Base-by-base conservation (phyloP, 2,329 filamentous ascomycete genomes). In the Trichophyton equinum region DNA sequence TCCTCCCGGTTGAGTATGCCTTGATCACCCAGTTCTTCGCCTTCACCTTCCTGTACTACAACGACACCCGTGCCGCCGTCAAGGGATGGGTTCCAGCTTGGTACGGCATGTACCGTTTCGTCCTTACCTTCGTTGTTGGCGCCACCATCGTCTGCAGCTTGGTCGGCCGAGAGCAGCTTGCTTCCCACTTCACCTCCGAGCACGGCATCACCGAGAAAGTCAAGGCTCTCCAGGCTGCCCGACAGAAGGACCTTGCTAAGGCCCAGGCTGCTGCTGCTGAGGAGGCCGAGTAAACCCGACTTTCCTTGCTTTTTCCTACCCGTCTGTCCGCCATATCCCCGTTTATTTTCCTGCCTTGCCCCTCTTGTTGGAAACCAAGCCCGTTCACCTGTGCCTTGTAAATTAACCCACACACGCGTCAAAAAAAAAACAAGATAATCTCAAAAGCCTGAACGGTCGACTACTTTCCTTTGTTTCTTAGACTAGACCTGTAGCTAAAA, bases 31-130 rank as follows among this genome's bases (percentile, higher is more conserved):
- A 96, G 72, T 96, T 96, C 77, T 74, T 86, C 60, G 86, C 89
- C 42, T 96, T 96, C 74, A 87, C 85, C 61, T 85, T 85, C 67
- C 81, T 96, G 63, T 96, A 96, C 79, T 92, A 92, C 72, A 85
- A 85, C 62, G 91, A 96, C 71, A 80, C 87, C 6, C 82, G 85
- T 30, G 89, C 89, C 13, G 82, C 86, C 7, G 80, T 81, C 58
- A 78, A 79, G 46, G 91, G 91, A 65, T 94, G 88, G 86, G 85
- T 87, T 2, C 91, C 91, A 25, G 71, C 79, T 42, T 96, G 91
- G 91, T 96, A 96, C 73, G 82, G 80, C 62, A 88, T 85, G 57
- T 96, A 96, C 78, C 89, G 92, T 38, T 96, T 96, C 74, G 86
- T 95, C 7, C 80, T 96, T 67, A 96, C 92, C 1, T 92, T 91